Evolutionary conservation across 2,329 filamentous ascomycete species (phyloP).

Genomic region (Atkinsonella texensis): DNA sequence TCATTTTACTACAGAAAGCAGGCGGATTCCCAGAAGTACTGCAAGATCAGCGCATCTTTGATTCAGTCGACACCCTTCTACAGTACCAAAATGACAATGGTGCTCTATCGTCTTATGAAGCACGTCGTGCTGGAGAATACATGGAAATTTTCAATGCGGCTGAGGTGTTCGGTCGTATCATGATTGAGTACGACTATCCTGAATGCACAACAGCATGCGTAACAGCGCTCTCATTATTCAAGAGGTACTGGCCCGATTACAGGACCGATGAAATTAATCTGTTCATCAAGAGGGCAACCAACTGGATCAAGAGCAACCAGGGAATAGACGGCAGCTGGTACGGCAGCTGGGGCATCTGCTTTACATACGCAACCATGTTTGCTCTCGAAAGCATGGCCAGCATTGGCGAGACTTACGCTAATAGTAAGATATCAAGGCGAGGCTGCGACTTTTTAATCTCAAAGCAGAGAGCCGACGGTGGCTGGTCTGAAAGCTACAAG

Average conservation of each 20-base stretch:
- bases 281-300: slow-evolving; percentile 62
- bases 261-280: slow-evolving; percentile 59
- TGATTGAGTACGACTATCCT: slow-evolving; percentile 97
- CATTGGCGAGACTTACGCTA: slow-evolving; percentile 70
- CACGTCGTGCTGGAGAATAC: slow-evolving; percentile 61
- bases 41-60: slow-evolving; percentile 65
- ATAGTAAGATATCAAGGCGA: slow-evolving; percentile 54
- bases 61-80: slow-evolving; percentile 81
- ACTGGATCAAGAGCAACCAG: slow-evolving; percentile 75
- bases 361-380: slow-evolving; percentile 96
- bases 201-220: slow-evolving; percentile 96
- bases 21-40: slow-evolving; percentile 64
- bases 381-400: slow-evolving; percentile 75
- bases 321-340: slow-evolving; percentile 87
- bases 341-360: slow-evolving; percentile 95
- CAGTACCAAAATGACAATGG: slow-evolving; percentile 82
- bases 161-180: slow-evolving; percentile 92
- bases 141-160: slow-evolving; percentile 87
- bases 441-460: slow-evolving; percentile 80
- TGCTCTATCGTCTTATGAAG: slow-evolving; percentile 85
- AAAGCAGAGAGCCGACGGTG: slow-evolving; percentile 78
- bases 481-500: slow-evolving; percentile 92
- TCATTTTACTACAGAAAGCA: slow-evolving; percentile 71
- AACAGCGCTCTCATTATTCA: slow-evolving; percentile 74
- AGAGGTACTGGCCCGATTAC: slow-evolving; percentile 70